phyloP scores from a whole-genome alignment of 805 yeast species.

The Yueomyces sinensis region DNA sequence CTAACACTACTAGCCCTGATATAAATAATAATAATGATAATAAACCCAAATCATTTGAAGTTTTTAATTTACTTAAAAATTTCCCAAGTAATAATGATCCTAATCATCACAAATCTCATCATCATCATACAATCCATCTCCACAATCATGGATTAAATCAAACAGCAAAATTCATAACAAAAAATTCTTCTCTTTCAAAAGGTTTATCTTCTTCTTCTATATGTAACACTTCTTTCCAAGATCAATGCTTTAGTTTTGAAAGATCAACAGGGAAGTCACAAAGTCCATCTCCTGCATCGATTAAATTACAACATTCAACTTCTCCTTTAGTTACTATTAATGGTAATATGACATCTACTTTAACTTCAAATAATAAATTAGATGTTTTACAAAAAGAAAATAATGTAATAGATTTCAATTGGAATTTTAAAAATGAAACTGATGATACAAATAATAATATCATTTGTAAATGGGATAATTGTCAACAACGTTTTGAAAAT shows the following conservation, averaged over 20 bases:
- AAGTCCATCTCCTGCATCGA: neutral
- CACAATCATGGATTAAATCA: conserved; percentile 3
- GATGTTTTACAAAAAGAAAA: conserved; percentile 1
- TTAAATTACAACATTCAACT: neutral
- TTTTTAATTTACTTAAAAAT: too few species aligned
- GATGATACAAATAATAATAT: conserved; percentile 11
- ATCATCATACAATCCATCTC: conserved; percentile 4
- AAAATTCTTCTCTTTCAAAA: too few species aligned
- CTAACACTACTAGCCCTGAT: neutral
- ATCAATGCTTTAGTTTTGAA: too few species aligned
- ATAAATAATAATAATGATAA: neutral
- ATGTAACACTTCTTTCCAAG: too few species aligned
- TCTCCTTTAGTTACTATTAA: too few species aligned
- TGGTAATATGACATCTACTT: neutral
- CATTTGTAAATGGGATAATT: conserved; percentile 59
- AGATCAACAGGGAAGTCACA: too few species aligned
- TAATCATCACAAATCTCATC: neutral
- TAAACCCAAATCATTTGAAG: too few species aligned
- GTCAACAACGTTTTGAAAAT: conserved; percentile 31
- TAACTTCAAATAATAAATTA: neutral
- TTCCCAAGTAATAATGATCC: neutral
- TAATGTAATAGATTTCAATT: conserved; percentile 29
- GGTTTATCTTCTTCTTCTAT: too few species aligned
- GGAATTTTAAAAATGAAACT: conserved; percentile 23
- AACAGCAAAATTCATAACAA: too few species aligned